These are phyloP conservation scores for Ophiostoma sp. DNA, from an alignment of 2,329 filamentous ascomycete genomes.

Conservation along the genomic window DNA sequence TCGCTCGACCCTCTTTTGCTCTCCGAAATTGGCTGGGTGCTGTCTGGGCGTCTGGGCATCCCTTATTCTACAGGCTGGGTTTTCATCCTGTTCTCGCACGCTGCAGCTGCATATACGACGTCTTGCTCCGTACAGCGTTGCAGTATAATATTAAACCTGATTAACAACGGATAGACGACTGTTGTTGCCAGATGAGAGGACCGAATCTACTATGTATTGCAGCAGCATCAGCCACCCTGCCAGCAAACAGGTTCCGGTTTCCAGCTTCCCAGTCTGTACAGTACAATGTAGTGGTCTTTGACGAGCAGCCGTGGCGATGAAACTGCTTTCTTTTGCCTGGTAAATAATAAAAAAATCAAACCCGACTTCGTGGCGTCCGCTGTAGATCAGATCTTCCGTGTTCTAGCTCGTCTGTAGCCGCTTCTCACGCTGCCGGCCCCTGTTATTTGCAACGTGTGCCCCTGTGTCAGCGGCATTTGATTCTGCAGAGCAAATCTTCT, in stretches of 20 bases:
- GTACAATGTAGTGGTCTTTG: no score
- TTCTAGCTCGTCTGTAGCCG: conserved; percentile 5
- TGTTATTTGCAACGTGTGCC: not conserved
- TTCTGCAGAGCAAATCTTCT: no score
- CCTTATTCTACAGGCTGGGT: not conserved
- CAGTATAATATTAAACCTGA: not conserved
- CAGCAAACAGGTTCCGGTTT: not conserved
- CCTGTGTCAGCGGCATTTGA: not conserved
- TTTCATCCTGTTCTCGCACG: not conserved
- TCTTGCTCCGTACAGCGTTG: not conserved
- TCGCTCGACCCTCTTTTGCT: not conserved
- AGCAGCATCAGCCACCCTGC: not conserved
- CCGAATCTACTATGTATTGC: not conserved
- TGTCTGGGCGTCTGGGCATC: conserved; percentile 3
- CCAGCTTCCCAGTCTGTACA: no score
- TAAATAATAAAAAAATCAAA: no score
- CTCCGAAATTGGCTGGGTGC: conserved; percentile 8
- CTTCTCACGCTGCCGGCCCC: not conserved
- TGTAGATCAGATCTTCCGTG: not conserved
- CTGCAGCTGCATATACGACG: not conserved
- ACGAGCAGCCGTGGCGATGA: no score
- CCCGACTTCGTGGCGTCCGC: not conserved
- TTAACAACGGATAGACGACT: no score
- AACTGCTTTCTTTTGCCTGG: not conserved
- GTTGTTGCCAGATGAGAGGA: not conserved